Conservation (phyloP, 2,329 filamentous ascomycete genomes). For the Thermothelomyces thermophilus region DNA sequence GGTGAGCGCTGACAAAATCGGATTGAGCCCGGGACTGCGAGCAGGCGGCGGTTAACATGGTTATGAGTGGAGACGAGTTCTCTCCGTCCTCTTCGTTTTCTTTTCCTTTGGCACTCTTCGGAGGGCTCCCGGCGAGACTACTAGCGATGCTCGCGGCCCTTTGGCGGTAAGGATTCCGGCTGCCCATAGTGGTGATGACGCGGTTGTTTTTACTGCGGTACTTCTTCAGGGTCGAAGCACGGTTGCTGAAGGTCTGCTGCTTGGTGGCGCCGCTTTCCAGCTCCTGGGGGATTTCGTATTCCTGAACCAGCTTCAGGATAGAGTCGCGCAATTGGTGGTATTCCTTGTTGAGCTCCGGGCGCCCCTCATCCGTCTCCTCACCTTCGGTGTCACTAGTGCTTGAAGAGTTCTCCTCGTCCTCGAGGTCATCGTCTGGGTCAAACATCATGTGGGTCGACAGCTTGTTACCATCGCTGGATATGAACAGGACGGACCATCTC, state of each 20-base stretch:
- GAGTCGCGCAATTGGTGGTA: conserved; percentile 76
- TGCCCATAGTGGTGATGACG: conserved; percentile 48
- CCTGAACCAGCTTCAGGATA: conserved; percentile 71
- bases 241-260: conserved; percentile 61
- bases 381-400: conserved; percentile 54
- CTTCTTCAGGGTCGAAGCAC: conserved; percentile 55
- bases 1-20: conserved; percentile 76
- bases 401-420: conserved; percentile 56
- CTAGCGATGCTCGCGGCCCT: conserved; percentile 25
- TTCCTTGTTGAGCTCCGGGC: conserved; percentile 64
- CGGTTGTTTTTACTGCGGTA: conserved; percentile 57
- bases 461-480: conserved; percentile 64
- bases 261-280: conserved; percentile 53
- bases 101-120: conserved; percentile 27
- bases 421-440: conserved; percentile 58
- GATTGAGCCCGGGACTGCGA: conserved; percentile 70
- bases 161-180: conserved; percentile 52
- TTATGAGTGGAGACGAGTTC: conserved; percentile 46
- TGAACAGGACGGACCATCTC: conserved; percentile 74
- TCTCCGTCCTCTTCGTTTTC: conserved; percentile 26
- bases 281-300: conserved; percentile 71
- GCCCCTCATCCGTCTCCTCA: conserved; percentile 48
- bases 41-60: conserved; percentile 71
- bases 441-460: conserved; percentile 68
- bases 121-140: conserved; percentile 26